phyloP scores from a whole-genome alignment of 176 grass and related monocot genomes.

The Pharus latifolius region DNA sequence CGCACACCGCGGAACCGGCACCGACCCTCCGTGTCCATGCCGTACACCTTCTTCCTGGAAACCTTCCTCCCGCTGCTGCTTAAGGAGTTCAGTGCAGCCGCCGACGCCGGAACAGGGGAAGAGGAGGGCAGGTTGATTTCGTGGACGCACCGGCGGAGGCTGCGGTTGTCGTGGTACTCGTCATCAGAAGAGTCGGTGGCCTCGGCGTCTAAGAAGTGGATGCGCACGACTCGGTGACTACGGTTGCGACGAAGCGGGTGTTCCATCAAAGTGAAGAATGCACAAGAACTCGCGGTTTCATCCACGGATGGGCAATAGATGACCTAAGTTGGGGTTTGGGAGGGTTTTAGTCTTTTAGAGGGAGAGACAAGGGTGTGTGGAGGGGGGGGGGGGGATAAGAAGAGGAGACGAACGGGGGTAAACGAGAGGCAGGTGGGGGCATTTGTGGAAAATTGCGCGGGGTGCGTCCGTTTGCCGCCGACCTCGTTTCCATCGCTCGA shows the following conservation, averaged over 20 bases:
- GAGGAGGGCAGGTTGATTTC: conserved; percentile 9
- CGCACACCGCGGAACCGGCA: conserved; percentile 40
- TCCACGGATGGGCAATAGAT: too few relatives aligned
- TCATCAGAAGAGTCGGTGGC: conserved; percentile 58
- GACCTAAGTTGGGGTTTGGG: conserved; percentile 9
- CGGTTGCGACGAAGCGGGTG: not conserved
- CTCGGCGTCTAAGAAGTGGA: conserved; percentile 42
- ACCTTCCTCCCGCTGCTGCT: not conserved
- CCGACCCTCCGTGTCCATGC: not conserved
- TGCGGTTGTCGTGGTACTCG: not conserved
- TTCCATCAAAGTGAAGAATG: not conserved
- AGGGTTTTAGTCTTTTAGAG: conserved; percentile 64
- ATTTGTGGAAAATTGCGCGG: too few relatives aligned
- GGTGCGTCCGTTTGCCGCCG: too few relatives aligned
- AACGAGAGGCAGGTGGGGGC: too few relatives aligned
- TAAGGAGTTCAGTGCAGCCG: not conserved
- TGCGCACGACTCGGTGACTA: conserved; percentile 14
- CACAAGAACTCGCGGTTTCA: not conserved
- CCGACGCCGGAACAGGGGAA: not conserved
- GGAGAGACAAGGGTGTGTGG: too few relatives aligned
- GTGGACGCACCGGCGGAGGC: not conserved
- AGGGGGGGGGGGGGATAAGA: not conserved
- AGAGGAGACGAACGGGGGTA: not conserved
- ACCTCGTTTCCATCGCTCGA: too few relatives aligned
- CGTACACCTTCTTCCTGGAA: not conserved